phyloP scores from a whole-genome alignment of 164 flowering plant species.

The Buxus sempervirens region DNA sequence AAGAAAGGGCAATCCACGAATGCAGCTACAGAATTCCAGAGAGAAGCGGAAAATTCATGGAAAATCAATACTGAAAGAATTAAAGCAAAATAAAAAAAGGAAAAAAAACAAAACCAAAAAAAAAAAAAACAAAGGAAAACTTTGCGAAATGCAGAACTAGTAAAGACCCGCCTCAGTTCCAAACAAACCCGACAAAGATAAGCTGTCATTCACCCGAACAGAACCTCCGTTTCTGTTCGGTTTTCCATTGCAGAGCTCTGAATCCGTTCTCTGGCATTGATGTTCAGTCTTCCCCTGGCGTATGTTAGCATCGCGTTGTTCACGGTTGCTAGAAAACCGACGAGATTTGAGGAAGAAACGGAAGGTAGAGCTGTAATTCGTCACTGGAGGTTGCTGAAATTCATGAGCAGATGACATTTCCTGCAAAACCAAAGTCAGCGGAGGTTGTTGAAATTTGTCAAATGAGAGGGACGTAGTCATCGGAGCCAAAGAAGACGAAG shows the following conservation, averaged over 20 bases:
- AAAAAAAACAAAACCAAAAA: background rate
- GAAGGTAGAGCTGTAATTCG: too few relatives aligned
- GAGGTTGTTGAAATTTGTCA: too few relatives aligned
- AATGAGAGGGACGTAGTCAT: too few relatives aligned
- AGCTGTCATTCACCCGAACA: conserved; percentile 40
- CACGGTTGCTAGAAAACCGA: background rate
- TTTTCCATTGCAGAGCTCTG: conserved; percentile 23
- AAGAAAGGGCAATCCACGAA: too few relatives aligned
- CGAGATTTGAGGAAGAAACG: too few relatives aligned
- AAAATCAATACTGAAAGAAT: background rate
- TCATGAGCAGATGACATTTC: too few relatives aligned
- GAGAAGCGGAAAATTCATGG: too few relatives aligned
- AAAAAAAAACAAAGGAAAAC: background rate
- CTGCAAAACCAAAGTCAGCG: too few relatives aligned
- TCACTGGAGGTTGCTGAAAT: too few relatives aligned
- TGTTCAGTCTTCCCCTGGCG: conserved; percentile 1
- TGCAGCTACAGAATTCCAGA: too few relatives aligned
- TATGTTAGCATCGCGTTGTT: conserved; percentile 8
- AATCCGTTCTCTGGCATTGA: conserved; percentile 4
- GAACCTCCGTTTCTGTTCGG: conserved; percentile 22
- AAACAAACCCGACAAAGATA: conserved; percentile 40
- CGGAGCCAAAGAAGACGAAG: too few relatives aligned
- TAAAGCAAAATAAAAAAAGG: background rate
- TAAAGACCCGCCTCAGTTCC: conserved; percentile 30
- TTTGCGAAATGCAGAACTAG: background rate